Percentiles rank a stretch among this genome's conserved stretches.
These are phyloP conservation scores for Perilla frutescens DNA, from an alignment of 257 asterid genomes.

Conservation along the genomic window DNA sequence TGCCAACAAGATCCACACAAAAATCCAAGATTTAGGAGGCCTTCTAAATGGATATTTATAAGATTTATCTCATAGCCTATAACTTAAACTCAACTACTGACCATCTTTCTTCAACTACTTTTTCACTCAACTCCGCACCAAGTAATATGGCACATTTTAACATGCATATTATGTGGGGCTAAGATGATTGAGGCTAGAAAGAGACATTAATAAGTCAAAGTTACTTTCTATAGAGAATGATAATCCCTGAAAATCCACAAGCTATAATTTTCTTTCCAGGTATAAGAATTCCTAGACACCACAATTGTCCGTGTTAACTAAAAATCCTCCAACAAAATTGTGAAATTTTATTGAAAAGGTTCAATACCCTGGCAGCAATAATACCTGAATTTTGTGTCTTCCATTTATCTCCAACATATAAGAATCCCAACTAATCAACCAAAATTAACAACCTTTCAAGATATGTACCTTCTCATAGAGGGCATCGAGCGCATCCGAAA, in stretches of 20 bases:
- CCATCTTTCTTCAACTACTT: background rate
- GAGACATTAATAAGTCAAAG: background rate
- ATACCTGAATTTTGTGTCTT: background rate
- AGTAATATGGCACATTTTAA: no score
- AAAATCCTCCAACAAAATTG: background rate
- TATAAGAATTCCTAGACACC: constrained; percentile 1
- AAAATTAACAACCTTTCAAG: background rate
- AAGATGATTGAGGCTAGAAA: background rate
- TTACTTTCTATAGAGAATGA: background rate
- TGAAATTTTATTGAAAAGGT: background rate
- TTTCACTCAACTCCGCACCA: background rate
- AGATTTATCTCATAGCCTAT: background rate
- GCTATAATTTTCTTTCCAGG: background rate
- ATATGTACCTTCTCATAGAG: constrained; percentile 75
- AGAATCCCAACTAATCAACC: background rate
- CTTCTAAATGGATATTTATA: background rate
- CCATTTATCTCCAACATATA: background rate
- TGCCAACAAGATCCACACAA: background rate
- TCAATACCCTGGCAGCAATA: background rate
- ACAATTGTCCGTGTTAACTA: background rate
- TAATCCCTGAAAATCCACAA: constrained; percentile 12
- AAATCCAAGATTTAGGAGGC: background rate
- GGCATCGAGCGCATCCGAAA: constrained; percentile 74
- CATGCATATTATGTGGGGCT: background rate
- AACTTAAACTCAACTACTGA: background rate